A percentile compares a stretch with the other conserved stretches of the same genome.
phyloP scores from a whole-genome alignment of 345 rosid genomes.

The Boechera divaricarpa region DNA sequence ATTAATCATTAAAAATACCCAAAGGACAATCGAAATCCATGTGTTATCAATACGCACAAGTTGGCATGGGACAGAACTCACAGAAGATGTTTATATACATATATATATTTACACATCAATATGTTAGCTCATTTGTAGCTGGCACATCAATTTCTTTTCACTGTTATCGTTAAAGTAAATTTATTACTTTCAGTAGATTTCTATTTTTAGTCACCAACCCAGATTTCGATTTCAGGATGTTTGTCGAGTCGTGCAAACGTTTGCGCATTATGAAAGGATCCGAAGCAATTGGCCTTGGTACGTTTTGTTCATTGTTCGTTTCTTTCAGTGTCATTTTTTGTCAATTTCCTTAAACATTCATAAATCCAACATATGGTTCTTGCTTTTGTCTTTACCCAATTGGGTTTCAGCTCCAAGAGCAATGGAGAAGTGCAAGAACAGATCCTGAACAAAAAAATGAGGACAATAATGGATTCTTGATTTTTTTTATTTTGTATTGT shows the following conservation, averaged over 20 bases:
- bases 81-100: slow-evolving; percentile 2
- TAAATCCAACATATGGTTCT: neutral
- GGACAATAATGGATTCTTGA: slow-evolving; percentile 12
- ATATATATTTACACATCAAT: neutral
- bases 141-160: neutral
- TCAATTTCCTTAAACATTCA: neutral
- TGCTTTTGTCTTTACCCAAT: neutral
- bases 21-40: slow-evolving; percentile 20
- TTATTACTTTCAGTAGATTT: neutral
- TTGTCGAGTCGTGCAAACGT: slow-evolving; percentile 90
- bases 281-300: slow-evolving; percentile 96
- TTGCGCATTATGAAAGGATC: slow-evolving; percentile 94
- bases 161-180: neutral
- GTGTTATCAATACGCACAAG: slow-evolving; percentile 36
- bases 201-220: neutral
- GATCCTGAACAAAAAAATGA: slow-evolving; percentile 14
- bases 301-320: slow-evolving; percentile 2
- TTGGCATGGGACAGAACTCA: slow-evolving; percentile 38
- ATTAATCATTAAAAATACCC: slow-evolving; percentile 9
- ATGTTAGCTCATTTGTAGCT: slow-evolving; percentile 29
- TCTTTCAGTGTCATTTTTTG: neutral
- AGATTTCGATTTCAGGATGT: slow-evolving; percentile 63
- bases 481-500: slow-evolving; percentile 19
- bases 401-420: slow-evolving; percentile 38
- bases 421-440: slow-evolving; percentile 38